Evolutionary conservation across 2,329 filamentous ascomycete species (phyloP), one percentile per base, ranked within the genome.

Genomic region (Colletotrichum sp.): DNA sequence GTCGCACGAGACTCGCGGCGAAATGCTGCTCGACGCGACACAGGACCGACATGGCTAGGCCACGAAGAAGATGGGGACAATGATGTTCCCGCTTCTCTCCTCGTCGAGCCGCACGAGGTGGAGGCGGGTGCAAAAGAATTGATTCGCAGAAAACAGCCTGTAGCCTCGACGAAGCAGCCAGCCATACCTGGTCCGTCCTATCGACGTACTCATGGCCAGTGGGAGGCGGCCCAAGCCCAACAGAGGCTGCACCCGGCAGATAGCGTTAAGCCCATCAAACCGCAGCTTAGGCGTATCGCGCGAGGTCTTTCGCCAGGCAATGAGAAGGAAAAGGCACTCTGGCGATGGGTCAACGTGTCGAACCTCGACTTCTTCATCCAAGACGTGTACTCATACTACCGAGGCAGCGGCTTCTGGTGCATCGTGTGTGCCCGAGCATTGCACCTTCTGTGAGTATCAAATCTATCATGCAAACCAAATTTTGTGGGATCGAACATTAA

Each of bases 261-360:
- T 16, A 76, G 75, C 33, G 78, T 79, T 62, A 76, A 77, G 12
- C 70, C 77, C 21, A 38, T 74, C 3, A 43, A 76, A 38, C 54
- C 77, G 33, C 76, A 81, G n/a, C 78, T 79, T 66, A 76, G 81
- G 76, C 76, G 82, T 29, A n/a, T 82, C 51, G 47, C 78, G 78
- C 72, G 79, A 79, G 75, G 78, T 58, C 70, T 78, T 18, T 70
- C 82, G 24, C 76, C 81, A 2, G 83, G 82, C 12, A 83, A 81
- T 66, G 84, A 85, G 15, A 92, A 92, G 82, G 93, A 96, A 80
- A 93, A 93, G 82, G 95, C 96, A 5, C 91, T 98, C 86, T 98
- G 95, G 93, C 90, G 94, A 83, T 98, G 96, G 94, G 94, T 94
- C 69, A 98, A 98, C 79, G 94, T 97, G 71, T 91, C 94, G 47